Conservation (phyloP, 192 early-diverging fungal genomes). For the Neocallimastix lanati region DNA sequence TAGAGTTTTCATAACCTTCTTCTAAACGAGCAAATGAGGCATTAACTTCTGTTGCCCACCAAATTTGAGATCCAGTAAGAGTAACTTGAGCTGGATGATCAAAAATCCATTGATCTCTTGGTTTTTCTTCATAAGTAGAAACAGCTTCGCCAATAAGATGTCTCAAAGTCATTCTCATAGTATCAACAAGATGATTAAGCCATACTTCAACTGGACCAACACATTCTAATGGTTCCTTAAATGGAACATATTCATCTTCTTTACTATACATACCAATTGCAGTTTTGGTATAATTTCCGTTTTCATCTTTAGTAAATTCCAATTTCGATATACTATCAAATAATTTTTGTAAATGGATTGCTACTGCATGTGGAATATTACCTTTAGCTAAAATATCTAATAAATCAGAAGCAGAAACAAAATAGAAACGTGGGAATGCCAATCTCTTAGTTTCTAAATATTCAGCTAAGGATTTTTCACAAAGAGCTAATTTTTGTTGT, state of each 20-base stretch:
- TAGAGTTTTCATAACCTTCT: slow-evolving; percentile 46
- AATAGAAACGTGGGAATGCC: slow-evolving; percentile 47
- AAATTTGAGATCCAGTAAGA: slow-evolving; percentile 40
- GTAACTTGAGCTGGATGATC: slow-evolving; percentile 46
- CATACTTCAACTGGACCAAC: slow-evolving; percentile 46
- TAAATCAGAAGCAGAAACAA: slow-evolving; percentile 40
- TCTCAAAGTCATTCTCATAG: slow-evolving; percentile 32
- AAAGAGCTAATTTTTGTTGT: slow-evolving; percentile 36
- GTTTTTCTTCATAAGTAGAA: slow-evolving; percentile 43
- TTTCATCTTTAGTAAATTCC: slow-evolving; percentile 23
- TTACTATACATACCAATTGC: slow-evolving; percentile 44
- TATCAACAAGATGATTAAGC: slow-evolving; percentile 37
- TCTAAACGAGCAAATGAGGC: slow-evolving; percentile 35
- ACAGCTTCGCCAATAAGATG: slow-evolving; percentile 33
- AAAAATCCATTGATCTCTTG: slow-evolving; percentile 51
- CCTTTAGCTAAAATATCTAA: slow-evolving; percentile 48
- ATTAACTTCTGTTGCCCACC: slow-evolving; percentile 56
- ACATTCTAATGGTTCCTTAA: slow-evolving; percentile 33
- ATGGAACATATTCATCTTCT: slow-evolving; percentile 39
- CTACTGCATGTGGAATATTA: slow-evolving; percentile 36
- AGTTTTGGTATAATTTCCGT: slow-evolving; percentile 27
- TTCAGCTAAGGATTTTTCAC: slow-evolving; percentile 46
- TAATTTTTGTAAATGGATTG: slow-evolving; percentile 34
- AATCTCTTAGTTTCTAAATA: slow-evolving; percentile 44
- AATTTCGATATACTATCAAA: slow-evolving; percentile 36